Evolutionary conservation across 2,329 filamentous ascomycete genomes (phyloP).

Genomic region (Pezicula neosporulosa): DNA sequence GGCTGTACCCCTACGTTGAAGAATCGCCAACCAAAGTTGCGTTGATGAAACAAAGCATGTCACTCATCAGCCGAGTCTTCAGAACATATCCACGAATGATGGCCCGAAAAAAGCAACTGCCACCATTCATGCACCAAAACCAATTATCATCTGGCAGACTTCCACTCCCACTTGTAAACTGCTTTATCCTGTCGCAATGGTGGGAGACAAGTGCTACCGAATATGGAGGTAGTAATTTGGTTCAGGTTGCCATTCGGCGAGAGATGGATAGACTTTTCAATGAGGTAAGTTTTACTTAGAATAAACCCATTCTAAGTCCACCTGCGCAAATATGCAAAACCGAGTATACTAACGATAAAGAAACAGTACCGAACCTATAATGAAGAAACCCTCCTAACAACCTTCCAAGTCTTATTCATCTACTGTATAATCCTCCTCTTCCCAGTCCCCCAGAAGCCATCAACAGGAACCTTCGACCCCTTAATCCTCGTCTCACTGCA

Average conservation of each 20-base stretch:
- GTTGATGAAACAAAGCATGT: constrained; percentile 25
- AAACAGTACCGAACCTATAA: constrained; percentile 29
- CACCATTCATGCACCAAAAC: constrained; percentile 31
- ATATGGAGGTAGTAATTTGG: constrained; percentile 25
- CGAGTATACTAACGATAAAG: constrained; percentile 1
- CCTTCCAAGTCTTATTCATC: constrained; percentile 33
- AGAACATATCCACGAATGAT: constrained; percentile 36
- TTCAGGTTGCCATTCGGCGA: constrained; percentile 27
- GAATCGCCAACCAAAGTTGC: constrained; percentile 3
- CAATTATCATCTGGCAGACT: constrained; percentile 16
- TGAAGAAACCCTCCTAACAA: constrained; percentile 29
- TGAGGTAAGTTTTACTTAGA: constrained; percentile 21
- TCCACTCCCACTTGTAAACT: constrained; percentile 30
- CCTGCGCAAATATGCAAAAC: neutral
- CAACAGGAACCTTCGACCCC: constrained; percentile 17
- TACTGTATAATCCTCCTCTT: constrained; percentile 36
- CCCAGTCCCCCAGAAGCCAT: constrained; percentile 23
- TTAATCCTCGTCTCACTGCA: constrained; percentile 29
- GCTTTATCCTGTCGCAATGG: constrained; percentile 33
- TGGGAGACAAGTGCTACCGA: constrained; percentile 28
- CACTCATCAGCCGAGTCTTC: constrained; percentile 30
- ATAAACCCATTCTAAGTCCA: neutral
- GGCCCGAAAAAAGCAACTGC: constrained; percentile 32
- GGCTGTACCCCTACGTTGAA: neutral
- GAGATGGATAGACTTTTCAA: constrained; percentile 30